Base-by-base conservation (phyloP, 306 rosid genomes). In the Dryas octopetala region DNA sequence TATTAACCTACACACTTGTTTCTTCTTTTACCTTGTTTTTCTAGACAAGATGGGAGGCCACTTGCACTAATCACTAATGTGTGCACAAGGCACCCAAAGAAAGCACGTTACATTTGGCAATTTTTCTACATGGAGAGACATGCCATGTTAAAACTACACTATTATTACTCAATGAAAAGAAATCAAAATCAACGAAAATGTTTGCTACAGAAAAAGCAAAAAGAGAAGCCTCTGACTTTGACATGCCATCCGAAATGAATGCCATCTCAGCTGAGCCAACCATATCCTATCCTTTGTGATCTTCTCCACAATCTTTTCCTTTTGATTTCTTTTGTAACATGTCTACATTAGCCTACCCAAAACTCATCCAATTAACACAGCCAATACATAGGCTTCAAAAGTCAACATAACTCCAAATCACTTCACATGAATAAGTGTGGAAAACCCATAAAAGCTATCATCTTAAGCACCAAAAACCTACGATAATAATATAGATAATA, bases 91-190 rank as follows among this genome's bases (percentile, higher is more conserved):
- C 38, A 32, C 38, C 38, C 38, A 32, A 32, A 32, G 38, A 32
- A 32, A 32, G 38, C 38, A 32, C 38, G 38, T 32, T 32, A 32
- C 2, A 32, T 32, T 32, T 85, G 89, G 75, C 76, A 60, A 73
- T 52, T 76, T 68, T 69, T 71, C 63, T 8, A 71, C 62, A 76
- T 54, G 43, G 54, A 69, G 73, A 74, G 80, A 84, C 91, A 71
- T 51, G 71, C 79, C 88, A 85, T 53, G 88, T 85, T 88, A 32
- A 32, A 79, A 83, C 46, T 61, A 68, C 69, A 57, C 61, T 74
- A 82, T 79, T 68, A 72, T 80, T 58, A 46, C 55, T 15, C 15
- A 0, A 76, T 28, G 14, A 68, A 83, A 83, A 61, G 4, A 12
- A 53, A 62, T 15, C 40, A 13, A 78, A 70, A 62, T 68, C 80